These are phyloP conservation scores for Stramenopiles sp. DNA, from an alignment of 352 stramenopile species.

Conservation along the genomic window DNA sequence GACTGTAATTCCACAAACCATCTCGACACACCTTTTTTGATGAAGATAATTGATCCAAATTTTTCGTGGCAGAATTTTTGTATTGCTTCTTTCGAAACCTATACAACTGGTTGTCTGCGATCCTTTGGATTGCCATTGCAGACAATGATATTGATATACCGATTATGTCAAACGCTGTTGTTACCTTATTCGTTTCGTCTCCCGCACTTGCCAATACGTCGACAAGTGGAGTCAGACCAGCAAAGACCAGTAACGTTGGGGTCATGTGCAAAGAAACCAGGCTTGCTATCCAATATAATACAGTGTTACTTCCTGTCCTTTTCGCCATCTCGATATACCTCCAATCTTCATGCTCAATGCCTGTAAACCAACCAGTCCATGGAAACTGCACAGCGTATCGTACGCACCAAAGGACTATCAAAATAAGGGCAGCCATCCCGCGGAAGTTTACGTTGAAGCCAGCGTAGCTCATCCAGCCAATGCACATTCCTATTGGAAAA, in stretches of 20 bases:
- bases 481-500: background rate
- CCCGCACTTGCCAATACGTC: background rate
- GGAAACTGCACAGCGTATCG: background rate
- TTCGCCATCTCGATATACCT: background rate
- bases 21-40: conserved; percentile 14
- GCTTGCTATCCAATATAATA: background rate
- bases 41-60: too few relatives aligned
- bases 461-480: background rate
- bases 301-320: background rate
- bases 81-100: conserved; percentile 11
- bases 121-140: conserved; percentile 15
- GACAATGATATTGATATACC: conserved; percentile 14
- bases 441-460: background rate
- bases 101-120: conserved; percentile 19
- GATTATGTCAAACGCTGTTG: conserved; percentile 14
- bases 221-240: background rate
- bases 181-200: background rate
- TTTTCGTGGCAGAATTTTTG: background rate
- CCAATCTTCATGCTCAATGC: background rate
- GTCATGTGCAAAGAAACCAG: background rate
- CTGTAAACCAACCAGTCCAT: background rate
- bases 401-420: background rate
- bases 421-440: background rate
- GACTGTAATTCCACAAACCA: conserved; percentile 25
- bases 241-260: background rate